Percentiles rank a stretch among this genome's conserved stretches.
phyloP scores from a whole-genome alignment of 768 basidiomycete genomes.

The Tricholoma terreum region DNA sequence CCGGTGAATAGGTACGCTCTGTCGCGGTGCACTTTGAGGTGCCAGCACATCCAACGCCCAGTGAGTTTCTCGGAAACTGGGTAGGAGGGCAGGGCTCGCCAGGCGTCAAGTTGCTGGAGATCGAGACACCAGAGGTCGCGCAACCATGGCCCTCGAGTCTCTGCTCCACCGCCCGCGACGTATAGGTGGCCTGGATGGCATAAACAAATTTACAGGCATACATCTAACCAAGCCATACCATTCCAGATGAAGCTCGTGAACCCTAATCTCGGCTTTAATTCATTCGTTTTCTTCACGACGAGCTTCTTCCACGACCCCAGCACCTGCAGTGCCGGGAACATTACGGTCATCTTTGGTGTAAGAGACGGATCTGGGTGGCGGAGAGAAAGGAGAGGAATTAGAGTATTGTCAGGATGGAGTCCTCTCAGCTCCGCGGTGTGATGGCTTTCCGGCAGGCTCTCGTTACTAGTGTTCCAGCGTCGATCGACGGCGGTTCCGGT shows the following conservation, averaged over 20 bases:
- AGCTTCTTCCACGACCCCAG: constrained; percentile 35
- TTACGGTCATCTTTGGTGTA: constrained; percentile 10
- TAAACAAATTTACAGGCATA: background rate
- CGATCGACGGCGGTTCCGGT: constrained; percentile 5
- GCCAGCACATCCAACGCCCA: constrained; percentile 16
- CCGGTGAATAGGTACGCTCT: constrained; percentile 36
- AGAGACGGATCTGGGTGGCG: constrained; percentile 26
- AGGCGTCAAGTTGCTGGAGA: constrained; percentile 20
- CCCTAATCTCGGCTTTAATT: constrained; percentile 11
- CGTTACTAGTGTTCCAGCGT: background rate
- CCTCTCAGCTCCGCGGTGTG: background rate
- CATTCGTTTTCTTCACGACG: constrained; percentile 20
- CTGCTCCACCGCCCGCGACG: constrained; percentile 23
- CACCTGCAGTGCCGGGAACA: constrained; percentile 22
- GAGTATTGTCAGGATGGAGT: background rate
- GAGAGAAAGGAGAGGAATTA: constrained; percentile 1
- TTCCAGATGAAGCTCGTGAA: constrained; percentile 26
- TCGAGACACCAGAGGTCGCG: constrained; percentile 25
- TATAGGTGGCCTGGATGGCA: constrained; percentile 24
- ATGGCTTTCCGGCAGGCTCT: background rate
- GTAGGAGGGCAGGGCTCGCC: constrained; percentile 22
- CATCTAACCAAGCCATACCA: constrained; percentile 9
- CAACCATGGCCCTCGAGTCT: constrained; percentile 19
- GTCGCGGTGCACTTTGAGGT: background rate
- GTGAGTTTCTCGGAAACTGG: constrained; percentile 12